These are phyloP conservation scores for Colletotrichum sp. DNA, from an alignment of 2,329 filamentous ascomycete species.

Conservation along the genomic window DNA sequence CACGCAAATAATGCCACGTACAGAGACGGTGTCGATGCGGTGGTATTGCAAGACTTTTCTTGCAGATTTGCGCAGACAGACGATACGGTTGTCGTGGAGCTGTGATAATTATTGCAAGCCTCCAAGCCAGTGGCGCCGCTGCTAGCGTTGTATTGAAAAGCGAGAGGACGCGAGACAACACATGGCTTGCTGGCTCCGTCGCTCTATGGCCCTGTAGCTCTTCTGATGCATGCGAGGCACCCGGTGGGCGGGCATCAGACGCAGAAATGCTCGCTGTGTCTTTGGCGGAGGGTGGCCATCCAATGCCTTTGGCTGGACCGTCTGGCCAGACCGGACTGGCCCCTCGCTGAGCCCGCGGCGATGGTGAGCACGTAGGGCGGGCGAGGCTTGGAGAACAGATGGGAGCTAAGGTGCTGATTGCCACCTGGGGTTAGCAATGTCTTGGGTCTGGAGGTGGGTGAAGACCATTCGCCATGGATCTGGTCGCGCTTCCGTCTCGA, in stretches of 20 bases:
- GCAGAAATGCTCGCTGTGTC: not conserved
- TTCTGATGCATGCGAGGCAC: not conserved
- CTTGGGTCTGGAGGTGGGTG: not conserved
- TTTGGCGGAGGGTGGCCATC: slow-evolving; percentile 8
- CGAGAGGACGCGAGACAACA: slow-evolving; percentile 4
- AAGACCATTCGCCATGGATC: not conserved
- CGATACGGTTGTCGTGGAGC: not conserved
- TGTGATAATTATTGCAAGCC: not conserved
- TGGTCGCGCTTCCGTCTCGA: not conserved
- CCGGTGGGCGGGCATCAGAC: not conserved
- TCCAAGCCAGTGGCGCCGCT: slow-evolving; percentile 13
- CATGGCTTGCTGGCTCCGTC: not conserved
- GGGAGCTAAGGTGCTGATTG: not conserved
- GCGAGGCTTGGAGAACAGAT: not conserved
- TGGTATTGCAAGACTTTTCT: not conserved
- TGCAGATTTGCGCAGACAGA: not conserved
- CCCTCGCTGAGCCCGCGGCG: not conserved
- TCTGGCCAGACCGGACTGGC: not conserved
- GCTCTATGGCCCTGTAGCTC: not conserved
- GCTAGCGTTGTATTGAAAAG: slow-evolving; percentile 14
- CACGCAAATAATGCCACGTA: not conserved
- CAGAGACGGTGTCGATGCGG: not conserved
- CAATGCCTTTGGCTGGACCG: not conserved
- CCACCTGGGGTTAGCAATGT: not conserved
- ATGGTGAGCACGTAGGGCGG: not conserved